phyloP scores from a whole-genome alignment of 768 basidiomycete species.

The Cyathus striatus region DNA sequence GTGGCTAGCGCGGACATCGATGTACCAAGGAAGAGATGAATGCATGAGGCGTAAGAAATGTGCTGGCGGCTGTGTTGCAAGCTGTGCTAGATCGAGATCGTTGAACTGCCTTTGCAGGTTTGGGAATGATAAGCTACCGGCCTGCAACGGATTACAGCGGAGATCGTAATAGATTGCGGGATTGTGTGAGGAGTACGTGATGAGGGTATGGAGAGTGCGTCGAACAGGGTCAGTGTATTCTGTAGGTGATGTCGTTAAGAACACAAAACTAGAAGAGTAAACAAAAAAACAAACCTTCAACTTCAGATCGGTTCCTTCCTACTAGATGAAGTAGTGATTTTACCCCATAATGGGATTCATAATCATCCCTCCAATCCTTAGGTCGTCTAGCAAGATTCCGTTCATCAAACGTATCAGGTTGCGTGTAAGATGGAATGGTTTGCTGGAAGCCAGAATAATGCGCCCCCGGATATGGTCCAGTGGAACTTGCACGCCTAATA shows the following conservation, averaged over 20 bases:
- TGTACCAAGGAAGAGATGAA: constrained; percentile 58
- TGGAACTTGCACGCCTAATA: no score
- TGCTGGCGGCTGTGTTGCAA: constrained; percentile 47
- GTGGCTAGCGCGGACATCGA: constrained; percentile 45
- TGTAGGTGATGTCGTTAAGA: constrained; percentile 3
- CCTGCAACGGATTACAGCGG: constrained; percentile 29
- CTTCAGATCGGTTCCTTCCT: constrained; percentile 22
- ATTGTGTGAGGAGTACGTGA: constrained; percentile 18
- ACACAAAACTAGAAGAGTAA: neutral
- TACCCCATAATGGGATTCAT: constrained; percentile 20
- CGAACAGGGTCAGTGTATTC: constrained; percentile 23
- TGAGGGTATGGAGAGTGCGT: constrained; percentile 22
- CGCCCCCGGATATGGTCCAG: no score
- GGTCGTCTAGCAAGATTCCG: constrained; percentile 33
- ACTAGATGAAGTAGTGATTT: constrained; percentile 19
- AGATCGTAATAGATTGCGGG: constrained; percentile 47
- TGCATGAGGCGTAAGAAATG: constrained; percentile 52
- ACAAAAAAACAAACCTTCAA: constrained; percentile 20
- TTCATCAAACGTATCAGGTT: no score
- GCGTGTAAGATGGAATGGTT: no score
- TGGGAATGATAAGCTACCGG: constrained; percentile 34
- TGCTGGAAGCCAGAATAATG: no score
- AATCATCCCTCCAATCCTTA: constrained; percentile 39
- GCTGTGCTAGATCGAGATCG: constrained; percentile 46
- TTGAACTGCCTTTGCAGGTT: constrained; percentile 37